Evolutionary conservation across 352 stramenopile species (phyloP).

Genomic region (Aphanomyces astaci): DNA sequence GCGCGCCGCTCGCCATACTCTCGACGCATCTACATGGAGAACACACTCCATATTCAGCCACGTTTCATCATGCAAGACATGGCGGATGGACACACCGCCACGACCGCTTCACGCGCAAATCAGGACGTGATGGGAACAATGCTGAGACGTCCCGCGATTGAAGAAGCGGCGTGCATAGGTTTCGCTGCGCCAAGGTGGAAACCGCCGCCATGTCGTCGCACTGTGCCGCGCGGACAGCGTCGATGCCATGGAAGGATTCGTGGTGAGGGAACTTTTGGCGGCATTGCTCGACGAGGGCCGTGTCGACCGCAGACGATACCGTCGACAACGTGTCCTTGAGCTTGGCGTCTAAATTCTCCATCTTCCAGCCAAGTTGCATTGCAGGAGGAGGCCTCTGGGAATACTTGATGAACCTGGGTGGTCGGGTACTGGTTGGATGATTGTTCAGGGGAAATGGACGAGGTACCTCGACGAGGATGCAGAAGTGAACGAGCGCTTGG

Average conservation of each 20-base stretch:
- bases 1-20: constrained; percentile 59
- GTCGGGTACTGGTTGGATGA: background rate
- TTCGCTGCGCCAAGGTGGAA: constrained; percentile 48
- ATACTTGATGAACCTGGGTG: background rate
- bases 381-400: background rate
- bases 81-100: too few relatives aligned
- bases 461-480: constrained; percentile 19
- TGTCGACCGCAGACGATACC: background rate
- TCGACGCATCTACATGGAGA: constrained; percentile 52
- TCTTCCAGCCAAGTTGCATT: constrained; percentile 15
- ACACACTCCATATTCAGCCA: background rate
- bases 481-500: constrained; percentile 15
- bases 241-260: background rate
- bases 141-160: constrained; percentile 40
- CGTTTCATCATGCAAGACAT: too few relatives aligned
- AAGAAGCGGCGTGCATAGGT: constrained; percentile 51
- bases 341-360: constrained; percentile 17
- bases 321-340: background rate
- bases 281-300: background rate
- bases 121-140: constrained; percentile 54
- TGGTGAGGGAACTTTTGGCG: background rate
- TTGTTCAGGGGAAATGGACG: background rate
- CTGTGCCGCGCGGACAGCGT: constrained; percentile 22
- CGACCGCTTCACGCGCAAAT: constrained; percentile 71
- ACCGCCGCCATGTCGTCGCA: constrained; percentile 41